A percentile compares a stretch with the other conserved stretches of the same genome.
Evolutionary conservation across 805 yeast species (phyloP).

Genomic region (Lachancea thermotolerans): DNA sequence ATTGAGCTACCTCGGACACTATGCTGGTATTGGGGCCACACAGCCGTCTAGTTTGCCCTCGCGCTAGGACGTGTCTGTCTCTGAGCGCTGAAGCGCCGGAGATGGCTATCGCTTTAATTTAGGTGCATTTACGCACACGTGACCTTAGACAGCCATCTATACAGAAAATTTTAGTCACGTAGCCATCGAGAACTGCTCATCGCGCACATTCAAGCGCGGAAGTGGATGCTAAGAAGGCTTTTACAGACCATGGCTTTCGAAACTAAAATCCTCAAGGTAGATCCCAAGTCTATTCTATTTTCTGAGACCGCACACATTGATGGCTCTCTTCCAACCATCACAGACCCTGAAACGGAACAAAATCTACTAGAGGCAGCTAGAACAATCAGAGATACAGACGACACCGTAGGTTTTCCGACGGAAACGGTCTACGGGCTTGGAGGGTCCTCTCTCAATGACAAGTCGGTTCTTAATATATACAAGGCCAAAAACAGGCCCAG

Average conservation of each 20-base stretch:
- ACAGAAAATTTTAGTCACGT: too few relatives aligned
- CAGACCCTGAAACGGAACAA: conserved; percentile 45
- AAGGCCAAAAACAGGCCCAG: conserved; percentile 89
- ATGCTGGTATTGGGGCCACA: too few relatives aligned
- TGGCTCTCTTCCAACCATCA: conserved; percentile 38
- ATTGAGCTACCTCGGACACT: neutral
- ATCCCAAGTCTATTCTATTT: conserved; percentile 46
- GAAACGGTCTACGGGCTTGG: conserved; percentile 97
- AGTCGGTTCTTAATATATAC: conserved; percentile 70
- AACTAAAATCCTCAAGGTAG: conserved; percentile 48
- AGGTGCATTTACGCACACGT: too few relatives aligned
- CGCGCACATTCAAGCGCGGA: conserved; percentile 3
- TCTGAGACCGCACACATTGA: conserved; percentile 29
- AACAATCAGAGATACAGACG: conserved; percentile 41
- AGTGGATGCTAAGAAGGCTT: conserved; percentile 7
- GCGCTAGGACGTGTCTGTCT: too few relatives aligned
- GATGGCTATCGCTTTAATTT: too few relatives aligned
- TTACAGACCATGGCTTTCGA: conserved; percentile 16
- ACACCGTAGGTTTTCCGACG: conserved; percentile 89
- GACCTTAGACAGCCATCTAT: too few relatives aligned
- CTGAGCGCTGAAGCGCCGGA: neutral
- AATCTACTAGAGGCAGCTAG: conserved; percentile 55
- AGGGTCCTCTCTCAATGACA: conserved; percentile 71
- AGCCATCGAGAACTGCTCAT: too few relatives aligned
- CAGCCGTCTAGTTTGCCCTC: too few relatives aligned